These are phyloP conservation scores for Trichoderma harzianum DNA, from an alignment of 2,329 filamentous ascomycete genomes.

Conservation along the genomic window DNA sequence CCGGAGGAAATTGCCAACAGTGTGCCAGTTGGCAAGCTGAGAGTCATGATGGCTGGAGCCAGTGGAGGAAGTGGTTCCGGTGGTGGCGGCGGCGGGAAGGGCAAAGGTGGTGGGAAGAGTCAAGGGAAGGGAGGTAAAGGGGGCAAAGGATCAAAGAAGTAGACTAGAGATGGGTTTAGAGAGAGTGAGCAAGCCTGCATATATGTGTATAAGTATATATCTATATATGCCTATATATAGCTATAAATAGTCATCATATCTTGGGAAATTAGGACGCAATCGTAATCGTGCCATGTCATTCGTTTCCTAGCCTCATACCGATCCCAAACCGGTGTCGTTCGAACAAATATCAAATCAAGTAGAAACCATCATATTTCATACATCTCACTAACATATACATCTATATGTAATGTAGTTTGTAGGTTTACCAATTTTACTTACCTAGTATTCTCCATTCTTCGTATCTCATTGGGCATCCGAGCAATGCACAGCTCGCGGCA, in stretches of 20 bases:
- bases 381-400: not conserved
- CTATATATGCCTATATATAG: not conserved
- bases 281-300: not conserved
- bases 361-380: not conserved
- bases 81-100: constrained; percentile 29
- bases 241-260: not conserved
- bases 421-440: not conserved
- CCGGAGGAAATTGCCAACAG: constrained; percentile 77
- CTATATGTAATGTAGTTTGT: not conserved
- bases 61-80: constrained; percentile 41
- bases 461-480: constrained; percentile 58
- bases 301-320: not conserved
- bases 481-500: constrained; percentile 66
- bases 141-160: constrained; percentile 45
- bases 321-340: not conserved
- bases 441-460: constrained; percentile 38
- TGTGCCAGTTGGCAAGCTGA: constrained; percentile 75
- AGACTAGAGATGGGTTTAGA: not conserved
- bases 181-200: not conserved
- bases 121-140: constrained; percentile 36
- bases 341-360: not conserved
- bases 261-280: not conserved
- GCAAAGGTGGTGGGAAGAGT: constrained; percentile 22
- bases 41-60: constrained; percentile 70
- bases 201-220: not conserved